Evolutionary conservation across 495 filamentous ascomycete species (phyloP), one percentile per base, ranked within the genome.

Genomic region (Talaromyces stipitatus): DNA sequence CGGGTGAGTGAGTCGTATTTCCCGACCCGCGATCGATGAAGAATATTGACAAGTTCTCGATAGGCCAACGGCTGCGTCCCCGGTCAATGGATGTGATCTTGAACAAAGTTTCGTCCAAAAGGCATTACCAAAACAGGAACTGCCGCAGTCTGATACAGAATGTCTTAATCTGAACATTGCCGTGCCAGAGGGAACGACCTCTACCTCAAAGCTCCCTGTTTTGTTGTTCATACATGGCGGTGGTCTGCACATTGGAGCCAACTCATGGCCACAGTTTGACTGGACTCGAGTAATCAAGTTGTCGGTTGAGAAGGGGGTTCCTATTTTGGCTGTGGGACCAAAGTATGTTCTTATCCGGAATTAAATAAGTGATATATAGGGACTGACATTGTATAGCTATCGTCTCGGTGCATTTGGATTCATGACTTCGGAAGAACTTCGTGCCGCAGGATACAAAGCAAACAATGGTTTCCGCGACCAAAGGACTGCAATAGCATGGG

Each of bases 371-470:
- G n/a, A n/a, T 6, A 0, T 33, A 3, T 12, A 16, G n/a, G 16
- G 36, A 9, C 36, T 41, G 36, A 41, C n/a, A 9, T 41, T 12
- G 16, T 22, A 56, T 50, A 64, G 65, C 47, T 82, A 81, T 55
- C 72, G 80, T 3, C 52, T 81, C 7, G 80, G 75, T 2, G 71
- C 68, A 36, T 80, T 82, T 52, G 80, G 79, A 1, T 81, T 75
- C 53, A 65, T 77, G 26, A 72, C 78, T 5, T 78, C 75, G 1
- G 54, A 67, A 11, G 68, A 72, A 14, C 64, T 72, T 12, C 67
- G 65, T 11, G 48, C 61, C 9, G 62, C 64, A 9, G 68, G 69
- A 2, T 68, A 68, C 50, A 62, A 64, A 45, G 61, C 68, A 4
- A 72, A 72, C 50, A 70, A 70, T 43, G 70, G 68, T 16, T 64